Percentiles rank a stretch among this genome's conserved stretches.
phyloP scores from a whole-genome alignment of 306 rosid species.

The Datisca glomerata region DNA sequence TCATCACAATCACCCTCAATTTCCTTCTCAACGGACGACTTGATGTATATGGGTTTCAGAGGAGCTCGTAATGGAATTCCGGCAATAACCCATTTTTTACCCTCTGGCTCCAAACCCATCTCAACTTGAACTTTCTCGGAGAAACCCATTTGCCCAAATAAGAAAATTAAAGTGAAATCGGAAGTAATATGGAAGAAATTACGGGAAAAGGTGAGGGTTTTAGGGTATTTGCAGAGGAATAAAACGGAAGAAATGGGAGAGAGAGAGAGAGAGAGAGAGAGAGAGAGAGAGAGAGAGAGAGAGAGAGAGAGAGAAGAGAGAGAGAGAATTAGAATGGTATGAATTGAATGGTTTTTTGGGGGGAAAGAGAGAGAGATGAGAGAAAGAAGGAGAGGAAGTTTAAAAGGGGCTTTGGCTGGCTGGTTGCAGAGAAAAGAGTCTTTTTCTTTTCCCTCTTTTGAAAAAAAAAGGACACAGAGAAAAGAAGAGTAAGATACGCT shows the following conservation, averaged over 20 bases:
- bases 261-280: constrained; percentile 18
- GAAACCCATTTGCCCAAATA: constrained; percentile 43
- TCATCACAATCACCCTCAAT: constrained; percentile 4
- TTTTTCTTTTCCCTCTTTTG: neutral
- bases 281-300: neutral
- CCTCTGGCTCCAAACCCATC: constrained; percentile 31
- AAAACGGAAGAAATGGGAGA: neutral
- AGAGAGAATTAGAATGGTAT: neutral
- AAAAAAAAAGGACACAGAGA: constrained; percentile 10
- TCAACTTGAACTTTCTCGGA: constrained; percentile 25
- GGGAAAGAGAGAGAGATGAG: constrained; percentile 14
- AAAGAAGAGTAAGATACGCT: constrained; percentile 9
- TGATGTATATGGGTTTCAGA: constrained; percentile 46
- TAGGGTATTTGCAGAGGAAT: no score
- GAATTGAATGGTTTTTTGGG: no score
- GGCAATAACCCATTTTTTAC: constrained; percentile 53
- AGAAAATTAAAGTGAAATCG: constrained; percentile 6
- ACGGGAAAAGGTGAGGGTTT: no score
- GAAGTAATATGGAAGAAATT: no score
- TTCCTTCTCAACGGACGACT: constrained; percentile 20
- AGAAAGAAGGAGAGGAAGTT: constrained; percentile 1
- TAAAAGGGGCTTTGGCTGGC: constrained; percentile 5
- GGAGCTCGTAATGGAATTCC: constrained; percentile 52
- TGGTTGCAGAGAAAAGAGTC: constrained; percentile 2
- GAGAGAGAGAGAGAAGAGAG: constrained; percentile 17